These are phyloP conservation scores for Metarhizium robertsii DNA, from an alignment of 2,329 filamentous ascomycete species.

Conservation along the genomic window DNA sequence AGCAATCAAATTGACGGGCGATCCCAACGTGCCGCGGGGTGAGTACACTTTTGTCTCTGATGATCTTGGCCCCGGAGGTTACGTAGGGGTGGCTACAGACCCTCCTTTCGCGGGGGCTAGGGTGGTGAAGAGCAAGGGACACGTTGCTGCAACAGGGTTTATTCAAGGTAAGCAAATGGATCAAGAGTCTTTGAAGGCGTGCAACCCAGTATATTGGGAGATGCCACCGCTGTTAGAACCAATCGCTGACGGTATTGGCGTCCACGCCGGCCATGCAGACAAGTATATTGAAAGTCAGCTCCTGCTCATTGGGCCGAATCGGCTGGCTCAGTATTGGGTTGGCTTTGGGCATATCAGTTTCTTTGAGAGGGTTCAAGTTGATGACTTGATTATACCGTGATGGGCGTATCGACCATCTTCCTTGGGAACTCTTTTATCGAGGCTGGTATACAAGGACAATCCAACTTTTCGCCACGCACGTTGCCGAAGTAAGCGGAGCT, in stretches of 20 bases:
- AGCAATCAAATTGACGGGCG: slow-evolving; percentile 85
- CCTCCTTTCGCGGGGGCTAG: slow-evolving; percentile 63
- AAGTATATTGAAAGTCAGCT: slow-evolving; percentile 67
- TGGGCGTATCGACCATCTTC: not conserved
- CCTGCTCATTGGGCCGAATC: slow-evolving; percentile 68
- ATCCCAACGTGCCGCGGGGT: slow-evolving; percentile 80
- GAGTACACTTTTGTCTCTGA: slow-evolving; percentile 74
- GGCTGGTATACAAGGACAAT: no score
- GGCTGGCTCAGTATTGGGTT: slow-evolving; percentile 76
- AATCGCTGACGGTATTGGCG: not conserved
- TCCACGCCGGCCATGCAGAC: slow-evolving; percentile 36
- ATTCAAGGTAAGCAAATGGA: slow-evolving; percentile 47
- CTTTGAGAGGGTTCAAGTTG: slow-evolving; percentile 51
- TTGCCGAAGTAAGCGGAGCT: no score
- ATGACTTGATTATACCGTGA: slow-evolving; percentile 32
- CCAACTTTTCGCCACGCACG: no score
- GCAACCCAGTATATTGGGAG: not conserved
- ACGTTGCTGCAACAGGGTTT: slow-evolving; percentile 69
- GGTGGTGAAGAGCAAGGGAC: slow-evolving; percentile 65
- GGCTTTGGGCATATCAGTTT: slow-evolving; percentile 50
- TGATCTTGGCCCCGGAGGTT: slow-evolving; percentile 61
- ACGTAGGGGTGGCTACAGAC: slow-evolving; percentile 55
- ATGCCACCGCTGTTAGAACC: not conserved
- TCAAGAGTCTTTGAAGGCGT: not conserved
- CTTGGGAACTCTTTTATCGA: not conserved